phyloP scores from a whole-genome alignment of 805 yeast genomes.

The Starmerella apicola region DNA sequence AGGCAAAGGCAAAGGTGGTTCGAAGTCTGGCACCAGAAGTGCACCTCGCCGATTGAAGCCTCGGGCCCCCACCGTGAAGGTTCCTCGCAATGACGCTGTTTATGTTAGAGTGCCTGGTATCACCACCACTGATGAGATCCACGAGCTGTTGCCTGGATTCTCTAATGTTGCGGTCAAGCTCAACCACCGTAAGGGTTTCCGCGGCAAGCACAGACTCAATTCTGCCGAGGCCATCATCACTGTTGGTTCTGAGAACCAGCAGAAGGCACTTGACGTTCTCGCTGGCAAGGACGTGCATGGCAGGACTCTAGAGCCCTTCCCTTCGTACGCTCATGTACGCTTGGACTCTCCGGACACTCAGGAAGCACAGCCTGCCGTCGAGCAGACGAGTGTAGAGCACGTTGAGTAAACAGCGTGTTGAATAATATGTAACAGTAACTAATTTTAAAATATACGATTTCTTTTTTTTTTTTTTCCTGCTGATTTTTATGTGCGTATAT shows the following conservation, averaged over 20 bases:
- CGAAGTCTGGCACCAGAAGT: neutral
- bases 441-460: too few relatives aligned
- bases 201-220: constrained; percentile 23
- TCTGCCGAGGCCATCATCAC: constrained; percentile 36
- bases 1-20: neutral
- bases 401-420: neutral
- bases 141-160: constrained; percentile 12
- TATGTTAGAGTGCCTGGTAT: constrained; percentile 9
- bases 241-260: constrained; percentile 48
- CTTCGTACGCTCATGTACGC: neutral
- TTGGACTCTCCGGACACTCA: neutral
- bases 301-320: constrained; percentile 1
- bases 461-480: too few relatives aligned
- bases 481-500: too few relatives aligned
- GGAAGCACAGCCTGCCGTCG: constrained; percentile 3
- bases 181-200: constrained; percentile 1
- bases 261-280: constrained; percentile 57
- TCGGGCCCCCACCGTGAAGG: constrained; percentile 23
- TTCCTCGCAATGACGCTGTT: constrained; percentile 9
- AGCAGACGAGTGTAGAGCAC: constrained; percentile 10
- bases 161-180: constrained; percentile 6
- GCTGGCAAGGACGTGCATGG: constrained; percentile 54
- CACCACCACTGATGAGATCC: constrained; percentile 10
- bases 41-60: too few relatives aligned
- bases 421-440: neutral